Evolutionary conservation across 805 yeast genomes (phyloP), one percentile per base, ranked within the genome.

Genomic region (Schwanniomyces pseudopolymorphus): DNA sequence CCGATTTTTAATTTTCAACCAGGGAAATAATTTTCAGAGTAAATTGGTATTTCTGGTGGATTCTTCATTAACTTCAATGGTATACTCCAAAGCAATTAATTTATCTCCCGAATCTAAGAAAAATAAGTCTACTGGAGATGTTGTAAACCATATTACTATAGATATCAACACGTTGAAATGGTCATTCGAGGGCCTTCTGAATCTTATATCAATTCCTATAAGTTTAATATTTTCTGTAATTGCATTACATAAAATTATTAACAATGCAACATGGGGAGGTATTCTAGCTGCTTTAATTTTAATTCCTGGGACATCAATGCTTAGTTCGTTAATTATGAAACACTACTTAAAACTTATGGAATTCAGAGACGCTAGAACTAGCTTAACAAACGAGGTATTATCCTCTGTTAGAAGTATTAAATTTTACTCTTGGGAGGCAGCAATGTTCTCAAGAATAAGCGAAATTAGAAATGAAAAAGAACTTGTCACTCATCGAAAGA

Each of bases 381-480:
- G 66, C 21, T 57, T 70, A 44, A 68, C 67, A 45, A 62, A 65
- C 25, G 76, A 71, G 48, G 66, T 71, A 39, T 60, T 71, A 43
- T 59, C 57, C 43, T 60, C 74, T 7, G 64, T 69, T 28, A 71
- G 69, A 49, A 64, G 69, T 39, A 58, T 71, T 53, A 71, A 71
- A 49, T 61, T 71, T 33, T 71, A 70, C 49, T 64, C 75, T 3
- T 71, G 76, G 75, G 76, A 71, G 47, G 51, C 50, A 26, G 75
- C 75, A 20, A 69, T 70, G 71, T 51, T 69, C 46, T 51, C 56
- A 31, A 61, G 63, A 43, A 57, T 71, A 33, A 54, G 53, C 40
- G 59, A 55, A 2, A 54, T 71, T 33, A 63, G 76, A 60, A 66
- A 69, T 50, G 59, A 59, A 16, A 61, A 66, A 48, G 75, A 71